Conservation (phyloP, 2,329 filamentous ascomycete genomes). For the Capronia coronata region DNA sequence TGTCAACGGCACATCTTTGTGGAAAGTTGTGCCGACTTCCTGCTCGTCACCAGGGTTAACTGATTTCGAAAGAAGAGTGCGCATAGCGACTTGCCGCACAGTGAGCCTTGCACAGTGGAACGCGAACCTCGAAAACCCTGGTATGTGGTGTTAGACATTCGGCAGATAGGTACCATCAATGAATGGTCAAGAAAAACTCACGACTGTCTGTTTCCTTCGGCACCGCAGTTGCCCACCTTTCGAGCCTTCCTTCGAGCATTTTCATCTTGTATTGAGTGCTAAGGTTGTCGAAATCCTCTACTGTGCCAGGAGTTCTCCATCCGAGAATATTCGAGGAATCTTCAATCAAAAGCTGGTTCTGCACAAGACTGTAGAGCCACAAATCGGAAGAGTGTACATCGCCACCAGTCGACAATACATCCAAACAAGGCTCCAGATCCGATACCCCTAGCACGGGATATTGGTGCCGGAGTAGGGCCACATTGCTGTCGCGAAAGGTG, state of each 20-base stretch:
- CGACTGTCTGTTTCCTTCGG: too few relatives aligned
- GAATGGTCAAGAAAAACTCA: too few relatives aligned
- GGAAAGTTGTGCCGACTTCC: too few relatives aligned
- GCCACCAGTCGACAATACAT: slow-evolving; percentile 1
- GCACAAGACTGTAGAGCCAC: slow-evolving; percentile 5
- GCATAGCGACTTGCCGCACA: too few relatives aligned
- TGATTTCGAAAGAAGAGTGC: too few relatives aligned
- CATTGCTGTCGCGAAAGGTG: slow-evolving; percentile 3
- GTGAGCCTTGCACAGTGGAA: too few relatives aligned
- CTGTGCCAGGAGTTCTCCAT: neutral
- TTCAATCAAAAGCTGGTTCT: slow-evolving; percentile 5
- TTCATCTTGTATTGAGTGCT: slow-evolving; percentile 1
- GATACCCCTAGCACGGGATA: neutral
- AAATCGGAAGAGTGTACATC: too few relatives aligned
- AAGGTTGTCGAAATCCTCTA: neutral
- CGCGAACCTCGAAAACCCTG: too few relatives aligned
- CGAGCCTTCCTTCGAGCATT: slow-evolving; percentile 4
- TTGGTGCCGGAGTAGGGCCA: slow-evolving; percentile 3
- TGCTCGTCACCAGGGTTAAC: too few relatives aligned
- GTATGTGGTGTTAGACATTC: too few relatives aligned
- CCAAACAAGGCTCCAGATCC: neutral
- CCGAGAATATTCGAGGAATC: slow-evolving; percentile 5
- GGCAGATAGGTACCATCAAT: too few relatives aligned
- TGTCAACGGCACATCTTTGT: slow-evolving; percentile 14
- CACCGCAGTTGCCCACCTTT: slow-evolving; percentile 13